Evolutionary conservation across 768 basidiomycete species (phyloP).

Genomic region (Boletus rex-veris): DNA sequence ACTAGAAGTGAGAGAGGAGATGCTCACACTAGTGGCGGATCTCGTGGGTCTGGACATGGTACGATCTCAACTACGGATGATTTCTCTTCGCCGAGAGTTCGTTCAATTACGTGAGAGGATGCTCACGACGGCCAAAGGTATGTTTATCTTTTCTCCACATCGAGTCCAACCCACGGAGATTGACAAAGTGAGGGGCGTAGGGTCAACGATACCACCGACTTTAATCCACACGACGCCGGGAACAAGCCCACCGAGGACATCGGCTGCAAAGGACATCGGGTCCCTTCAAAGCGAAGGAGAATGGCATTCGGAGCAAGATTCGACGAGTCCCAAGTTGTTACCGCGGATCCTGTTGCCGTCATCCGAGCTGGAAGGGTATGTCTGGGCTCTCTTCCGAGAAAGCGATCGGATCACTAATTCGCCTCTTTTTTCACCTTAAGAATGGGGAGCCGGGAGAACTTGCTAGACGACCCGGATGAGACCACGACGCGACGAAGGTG

Average conservation of each 20-base stretch:
- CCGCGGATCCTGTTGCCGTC: too few species aligned
- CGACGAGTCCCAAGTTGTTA: constrained; percentile 6
- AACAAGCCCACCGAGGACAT: constrained; percentile 35
- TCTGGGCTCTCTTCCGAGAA: neutral
- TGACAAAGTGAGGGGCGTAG: neutral
- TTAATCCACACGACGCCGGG: constrained; percentile 45
- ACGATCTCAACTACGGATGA: constrained; percentile 72
- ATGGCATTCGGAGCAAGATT: neutral
- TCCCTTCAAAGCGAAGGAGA: constrained; percentile 27
- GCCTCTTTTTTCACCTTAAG: neutral
- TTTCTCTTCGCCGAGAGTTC: constrained; percentile 69
- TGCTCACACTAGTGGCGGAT: constrained; percentile 75
- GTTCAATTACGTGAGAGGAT: constrained; percentile 49
- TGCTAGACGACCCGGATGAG: neutral
- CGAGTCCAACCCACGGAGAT: too few species aligned
- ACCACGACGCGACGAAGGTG: neutral
- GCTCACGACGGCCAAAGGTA: neutral
- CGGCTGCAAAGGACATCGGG: constrained; percentile 54
- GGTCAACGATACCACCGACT: constrained; percentile 65
- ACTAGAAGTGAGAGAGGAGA: constrained; percentile 69
- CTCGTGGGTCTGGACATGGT: constrained; percentile 85
- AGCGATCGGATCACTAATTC: neutral
- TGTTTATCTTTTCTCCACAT: neutral
- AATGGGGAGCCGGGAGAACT: neutral
- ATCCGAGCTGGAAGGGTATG: neutral